phyloP scores from a whole-genome alignment of 1,139 yeast species.

The Nadsonia commutata region DNA sequence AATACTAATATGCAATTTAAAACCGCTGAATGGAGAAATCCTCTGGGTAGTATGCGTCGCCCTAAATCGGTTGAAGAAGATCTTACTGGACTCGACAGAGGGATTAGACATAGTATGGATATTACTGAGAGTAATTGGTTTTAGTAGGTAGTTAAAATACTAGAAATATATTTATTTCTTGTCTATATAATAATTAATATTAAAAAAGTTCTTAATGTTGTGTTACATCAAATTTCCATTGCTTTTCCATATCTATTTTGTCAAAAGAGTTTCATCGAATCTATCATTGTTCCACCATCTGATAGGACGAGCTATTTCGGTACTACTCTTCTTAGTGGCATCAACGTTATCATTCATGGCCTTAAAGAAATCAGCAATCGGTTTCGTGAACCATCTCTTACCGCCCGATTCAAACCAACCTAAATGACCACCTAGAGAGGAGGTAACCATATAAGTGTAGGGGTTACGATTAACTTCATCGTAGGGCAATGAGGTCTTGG shows the following conservation, averaged over 20 bases:
- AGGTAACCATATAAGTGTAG: constrained; percentile 46
- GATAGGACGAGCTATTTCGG: constrained; percentile 7
- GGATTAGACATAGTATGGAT: not conserved
- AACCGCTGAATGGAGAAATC: not conserved
- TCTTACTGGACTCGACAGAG: not conserved
- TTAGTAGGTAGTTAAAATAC: no score
- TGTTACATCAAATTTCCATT: no score
- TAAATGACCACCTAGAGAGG: constrained; percentile 80
- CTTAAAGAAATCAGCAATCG: constrained; percentile 45
- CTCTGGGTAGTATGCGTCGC: not conserved
- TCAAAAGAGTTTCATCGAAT: constrained; percentile 3
- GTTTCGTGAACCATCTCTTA: constrained; percentile 60
- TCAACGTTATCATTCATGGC: constrained; percentile 31
- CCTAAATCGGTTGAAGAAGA: not conserved
- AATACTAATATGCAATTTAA: not conserved
- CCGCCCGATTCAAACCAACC: constrained; percentile 52
- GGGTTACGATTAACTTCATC: constrained; percentile 54
- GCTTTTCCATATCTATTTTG: no score
- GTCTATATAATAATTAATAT: no score
- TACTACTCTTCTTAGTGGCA: constrained; percentile 7
- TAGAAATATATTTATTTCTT: no score
- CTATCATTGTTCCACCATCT: constrained; percentile 9
- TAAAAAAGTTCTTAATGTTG: no score
- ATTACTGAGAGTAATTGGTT: not conserved
- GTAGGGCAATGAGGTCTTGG: constrained; percentile 42